phyloP scores from a whole-genome alignment of 768 basidiomycete species.

The Antrodiella citrinella region DNA sequence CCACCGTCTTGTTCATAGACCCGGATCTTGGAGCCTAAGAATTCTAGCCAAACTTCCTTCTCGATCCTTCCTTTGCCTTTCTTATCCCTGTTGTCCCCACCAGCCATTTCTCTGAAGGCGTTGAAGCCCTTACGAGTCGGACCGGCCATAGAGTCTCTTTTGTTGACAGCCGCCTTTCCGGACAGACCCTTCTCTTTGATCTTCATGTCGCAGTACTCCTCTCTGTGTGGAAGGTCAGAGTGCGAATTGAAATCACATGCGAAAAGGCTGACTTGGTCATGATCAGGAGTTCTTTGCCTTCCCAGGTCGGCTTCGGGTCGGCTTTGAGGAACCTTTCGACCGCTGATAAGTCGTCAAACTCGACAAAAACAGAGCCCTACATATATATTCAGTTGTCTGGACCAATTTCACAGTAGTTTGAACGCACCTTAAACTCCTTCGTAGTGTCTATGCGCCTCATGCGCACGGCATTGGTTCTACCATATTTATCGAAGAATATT shows the following conservation, averaged over 20 bases:
- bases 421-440: constrained; percentile 80
- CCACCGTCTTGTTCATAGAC: constrained; percentile 52
- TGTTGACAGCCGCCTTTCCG: constrained; percentile 57
- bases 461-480: constrained; percentile 71
- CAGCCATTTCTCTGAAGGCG: constrained; percentile 66
- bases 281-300: constrained; percentile 64
- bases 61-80: constrained; percentile 24
- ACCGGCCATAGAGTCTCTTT: constrained; percentile 45
- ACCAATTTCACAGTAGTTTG: no score
- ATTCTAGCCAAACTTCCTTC: constrained; percentile 51
- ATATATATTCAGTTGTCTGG: not conserved
- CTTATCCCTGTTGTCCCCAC: constrained; percentile 18
- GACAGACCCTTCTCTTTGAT: constrained; percentile 88
- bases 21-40: constrained; percentile 61
- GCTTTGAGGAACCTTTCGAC: constrained; percentile 72
- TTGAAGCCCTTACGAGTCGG: constrained; percentile 55
- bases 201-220: constrained; percentile 91
- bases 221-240: constrained; percentile 33
- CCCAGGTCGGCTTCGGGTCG: constrained; percentile 75
- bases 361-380: constrained; percentile 88
- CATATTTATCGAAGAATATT: constrained; percentile 72
- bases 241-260: not conserved
- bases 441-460: constrained; percentile 76
- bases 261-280: constrained; percentile 73
- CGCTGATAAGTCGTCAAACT: constrained; percentile 66